phyloP scores from a whole-genome alignment of 352 stramenopile species.

The Proteromonas lacertae region DNA sequence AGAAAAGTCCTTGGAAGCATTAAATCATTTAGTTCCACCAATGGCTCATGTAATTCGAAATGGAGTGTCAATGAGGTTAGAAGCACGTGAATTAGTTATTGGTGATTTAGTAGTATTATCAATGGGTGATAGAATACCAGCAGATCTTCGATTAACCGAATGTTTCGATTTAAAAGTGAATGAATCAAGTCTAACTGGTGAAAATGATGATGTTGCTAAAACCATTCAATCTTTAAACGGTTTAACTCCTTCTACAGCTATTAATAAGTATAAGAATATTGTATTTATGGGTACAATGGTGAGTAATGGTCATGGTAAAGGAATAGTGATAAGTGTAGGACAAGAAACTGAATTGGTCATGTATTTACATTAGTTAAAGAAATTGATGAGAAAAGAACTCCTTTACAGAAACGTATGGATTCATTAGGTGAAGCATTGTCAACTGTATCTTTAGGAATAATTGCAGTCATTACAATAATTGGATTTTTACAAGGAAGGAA shows the following conservation, averaged over 20 bases:
- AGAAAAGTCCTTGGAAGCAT: constrained; percentile 16
- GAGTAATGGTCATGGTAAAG: background rate
- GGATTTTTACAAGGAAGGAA: background rate
- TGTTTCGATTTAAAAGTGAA: background rate
- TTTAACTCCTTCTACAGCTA: no score
- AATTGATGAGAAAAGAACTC: no score
- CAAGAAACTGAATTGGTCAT: constrained; percentile 29
- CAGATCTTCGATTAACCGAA: background rate
- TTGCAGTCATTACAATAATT: background rate
- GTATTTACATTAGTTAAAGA: no score
- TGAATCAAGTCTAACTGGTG: constrained; percentile 3
- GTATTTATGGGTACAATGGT: constrained; percentile 1
- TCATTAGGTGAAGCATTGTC: background rate
- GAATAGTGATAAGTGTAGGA: constrained; percentile 25
- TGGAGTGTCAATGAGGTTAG: constrained; percentile 6
- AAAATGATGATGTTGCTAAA: no score
- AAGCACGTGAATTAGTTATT: background rate
- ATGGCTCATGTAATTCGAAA: constrained; percentile 15
- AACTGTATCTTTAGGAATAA: background rate
- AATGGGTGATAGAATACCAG: background rate
- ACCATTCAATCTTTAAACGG: no score
- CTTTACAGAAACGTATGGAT: background rate
- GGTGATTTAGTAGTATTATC: background rate
- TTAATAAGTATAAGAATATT: no score
- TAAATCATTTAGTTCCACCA: no score